Base-by-base conservation (phyloP, 2,329 filamentous ascomycete genomes). In the Endothia cerciana region DNA sequence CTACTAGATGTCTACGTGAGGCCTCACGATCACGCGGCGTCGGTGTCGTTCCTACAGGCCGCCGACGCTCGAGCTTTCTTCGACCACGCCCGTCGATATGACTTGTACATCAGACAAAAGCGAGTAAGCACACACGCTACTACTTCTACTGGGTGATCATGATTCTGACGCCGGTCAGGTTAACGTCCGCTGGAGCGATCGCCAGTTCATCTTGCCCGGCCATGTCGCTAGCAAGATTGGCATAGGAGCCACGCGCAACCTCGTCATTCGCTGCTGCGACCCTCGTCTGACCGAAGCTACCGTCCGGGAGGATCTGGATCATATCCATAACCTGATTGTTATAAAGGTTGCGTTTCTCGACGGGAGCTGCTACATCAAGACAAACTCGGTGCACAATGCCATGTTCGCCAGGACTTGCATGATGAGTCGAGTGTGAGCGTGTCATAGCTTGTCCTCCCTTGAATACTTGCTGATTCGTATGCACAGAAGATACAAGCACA, bases 281-380 rank as follows among this genome's bases (percentile, higher is more conserved):
- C 79, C 79, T 62, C 83, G 79, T 62, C 79, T 91, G 70, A 92
- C 88, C 0, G 89, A 89, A 70, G 78, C 85, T 8, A 77, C 78
- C 19, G 87, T 96, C 69, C 87, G 90, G 13, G 83, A 89, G 4
- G 91, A 96, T 71, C 82, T 95, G 45, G 89, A 93, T 30, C 92
- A 96, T 74, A 94, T 96, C 67, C 89, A 94, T 79, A 91, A 92
- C 68, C 82, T 96, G 1, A 80, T 89, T 28, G 85, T 96, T 13
- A 82, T 95, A 72, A 85, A 85, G 53, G 78, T 95, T 55, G 77
- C 78, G 8, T 89, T 91, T 74, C 76, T 78, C 2, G 79, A 82
- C 22, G 82, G 82, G 4, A 85, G 88, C 74, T 90, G 85, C 66
- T 86, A 86, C 74, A 87, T 96, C 69, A 88, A 86, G 64, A 92